These are phyloP conservation scores for Apodospora peruviana DNA, from an alignment of 495 filamentous ascomycete genomes.

Conservation along the genomic window DNA sequence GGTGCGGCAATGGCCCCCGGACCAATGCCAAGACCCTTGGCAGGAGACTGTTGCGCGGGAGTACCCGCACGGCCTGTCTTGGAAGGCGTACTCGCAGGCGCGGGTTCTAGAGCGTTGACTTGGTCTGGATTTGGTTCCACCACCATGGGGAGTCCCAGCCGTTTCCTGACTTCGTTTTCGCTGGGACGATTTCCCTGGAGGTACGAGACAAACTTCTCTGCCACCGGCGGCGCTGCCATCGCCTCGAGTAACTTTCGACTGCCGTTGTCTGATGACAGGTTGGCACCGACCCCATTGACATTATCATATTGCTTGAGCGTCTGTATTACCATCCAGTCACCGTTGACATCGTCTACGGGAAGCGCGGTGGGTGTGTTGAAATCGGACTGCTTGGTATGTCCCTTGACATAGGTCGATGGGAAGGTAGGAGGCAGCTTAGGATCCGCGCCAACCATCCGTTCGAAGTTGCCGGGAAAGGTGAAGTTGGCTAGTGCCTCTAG, in stretches of 20 bases:
- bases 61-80: constrained; percentile 23
- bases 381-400: constrained; percentile 35
- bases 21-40: constrained; percentile 14
- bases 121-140: constrained; percentile 15
- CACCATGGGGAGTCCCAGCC: constrained; percentile 33
- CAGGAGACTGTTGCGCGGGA: constrained; percentile 18
- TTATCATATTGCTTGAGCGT: constrained; percentile 38
- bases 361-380: constrained; percentile 45
- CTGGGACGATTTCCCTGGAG: constrained; percentile 36
- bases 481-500: constrained; percentile 61
- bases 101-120: constrained; percentile 13
- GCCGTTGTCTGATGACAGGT: constrained; percentile 36
- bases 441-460: constrained; percentile 37
- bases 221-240: constrained; percentile 29
- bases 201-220: constrained; percentile 32
- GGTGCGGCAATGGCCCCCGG: constrained; percentile 4
- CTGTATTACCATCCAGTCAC: constrained; percentile 56
- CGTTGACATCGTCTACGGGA: constrained; percentile 52
- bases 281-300: constrained; percentile 36
- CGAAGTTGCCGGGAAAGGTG: constrained; percentile 51
- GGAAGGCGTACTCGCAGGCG: constrained; percentile 16
- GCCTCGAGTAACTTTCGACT: constrained; percentile 40
- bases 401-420: constrained; percentile 45
- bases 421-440: constrained; percentile 59
- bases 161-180: constrained; percentile 36